These are phyloP conservation scores for Quillaja saponaria DNA, from an alignment of 306 rosid genomes.

Conservation along the genomic window DNA sequence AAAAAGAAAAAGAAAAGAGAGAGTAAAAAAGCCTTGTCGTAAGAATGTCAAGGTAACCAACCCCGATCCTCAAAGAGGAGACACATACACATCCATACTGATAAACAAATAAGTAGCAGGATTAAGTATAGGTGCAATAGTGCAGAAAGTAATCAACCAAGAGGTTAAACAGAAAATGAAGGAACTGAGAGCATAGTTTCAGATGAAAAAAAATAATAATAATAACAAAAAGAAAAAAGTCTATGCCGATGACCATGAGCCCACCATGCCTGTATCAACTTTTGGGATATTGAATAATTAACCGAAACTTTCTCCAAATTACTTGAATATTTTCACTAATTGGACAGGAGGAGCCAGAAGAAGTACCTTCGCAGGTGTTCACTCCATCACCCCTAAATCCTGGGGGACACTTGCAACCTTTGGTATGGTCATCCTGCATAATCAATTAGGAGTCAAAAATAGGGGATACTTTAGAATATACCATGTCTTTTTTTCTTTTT, in stretches of 20 bases:
- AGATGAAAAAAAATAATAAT: not conserved
- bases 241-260: too few species aligned
- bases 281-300: too few species aligned
- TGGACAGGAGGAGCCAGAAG: too few species aligned
- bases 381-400: constrained; percentile 92
- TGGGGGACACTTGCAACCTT: constrained; percentile 81
- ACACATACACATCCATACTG: not conserved
- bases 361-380: constrained; percentile 72
- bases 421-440: constrained; percentile 63
- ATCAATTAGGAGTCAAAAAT: constrained; percentile 20
- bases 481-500: not conserved
- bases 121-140: not conserved
- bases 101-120: constrained; percentile 3
- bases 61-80: not conserved
- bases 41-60: not conserved
- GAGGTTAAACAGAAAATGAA: too few species aligned
- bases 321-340: constrained; percentile 3
- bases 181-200: not conserved
- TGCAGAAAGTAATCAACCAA: not conserved
- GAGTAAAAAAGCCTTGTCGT: not conserved
- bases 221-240: too few species aligned
- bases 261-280: too few species aligned
- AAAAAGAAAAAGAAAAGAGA: not conserved
- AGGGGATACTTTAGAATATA: not conserved
- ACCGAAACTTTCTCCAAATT: too few species aligned